Base-by-base conservation (phyloP, 75 land plant genomes). In the Sequoiadendron giganteum region DNA sequence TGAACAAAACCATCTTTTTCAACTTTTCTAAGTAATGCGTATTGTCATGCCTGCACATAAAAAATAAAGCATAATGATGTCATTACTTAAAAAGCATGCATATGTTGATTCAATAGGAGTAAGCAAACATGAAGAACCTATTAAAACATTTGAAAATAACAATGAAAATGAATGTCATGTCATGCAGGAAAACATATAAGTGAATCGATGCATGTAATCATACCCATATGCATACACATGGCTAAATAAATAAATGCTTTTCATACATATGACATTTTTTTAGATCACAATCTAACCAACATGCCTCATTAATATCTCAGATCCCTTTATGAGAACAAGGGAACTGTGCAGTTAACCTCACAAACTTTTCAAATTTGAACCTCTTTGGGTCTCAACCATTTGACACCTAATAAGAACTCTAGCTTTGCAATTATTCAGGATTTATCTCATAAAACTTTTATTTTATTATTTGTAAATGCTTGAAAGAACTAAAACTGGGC, bases 1-100 rank as follows among this genome's bases (percentile, higher is more conserved):
- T 96, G 88, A 96, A 93, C 86, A 97, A 73, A 38, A 94, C 94
- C 47, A 95, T 80, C 40, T 95, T 95, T 93, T 95, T 97, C 91
- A 98, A 86, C 87, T 97, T 98, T 89, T 98, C 99, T 92, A 98
- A 82, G 85, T 88, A 91, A 11, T 90, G 92, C 85, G 93, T 89
- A 90, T 96, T 94, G 85, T 97, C 99, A 92, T 98, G 99, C 96
- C 99, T 98, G 92, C 85, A 90, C n/a, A 89, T 36, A 36, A 56
- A 87, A 80, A 65, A 90, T 39, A 39, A 19, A 40, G 45, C n/a
- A 43, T 36, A 86, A 39, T 86, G 40, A 30, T 30, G 36, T 28
- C 73, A 68, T 58, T 43, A 43, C n/a, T 13, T 9, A 30, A 19
- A 42, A 49, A 42, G 16, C 2, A 16, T 43, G 18, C 21, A 25